These are phyloP conservation scores for Chernovozyma aurita DNA, from an alignment of 1,139 yeast species.

Conservation along the genomic window DNA sequence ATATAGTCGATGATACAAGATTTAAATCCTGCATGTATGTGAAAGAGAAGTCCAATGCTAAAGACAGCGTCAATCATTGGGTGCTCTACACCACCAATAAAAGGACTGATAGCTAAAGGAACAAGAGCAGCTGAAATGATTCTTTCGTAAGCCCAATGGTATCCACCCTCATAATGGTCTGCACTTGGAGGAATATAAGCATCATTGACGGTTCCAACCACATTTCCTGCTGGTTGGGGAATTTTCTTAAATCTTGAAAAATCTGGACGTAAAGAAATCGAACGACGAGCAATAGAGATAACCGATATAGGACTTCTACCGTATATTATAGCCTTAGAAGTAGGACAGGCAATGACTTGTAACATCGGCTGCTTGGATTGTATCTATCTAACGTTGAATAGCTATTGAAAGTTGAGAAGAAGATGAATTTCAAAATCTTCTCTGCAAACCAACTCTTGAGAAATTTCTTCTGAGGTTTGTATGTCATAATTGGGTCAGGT, in stretches of 20 bases:
- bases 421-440: no score
- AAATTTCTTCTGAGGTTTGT: no score
- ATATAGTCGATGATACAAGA: constrained; percentile 88
- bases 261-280: constrained; percentile 24
- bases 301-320: neutral
- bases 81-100: constrained; percentile 58
- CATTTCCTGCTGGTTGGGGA: constrained; percentile 65
- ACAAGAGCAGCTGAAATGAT: constrained; percentile 59
- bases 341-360: neutral
- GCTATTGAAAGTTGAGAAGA: no score
- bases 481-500: no score
- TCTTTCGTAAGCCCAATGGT: constrained; percentile 87
- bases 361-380: no score
- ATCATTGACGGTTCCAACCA: constrained; percentile 77
- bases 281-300: neutral
- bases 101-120: constrained; percentile 74
- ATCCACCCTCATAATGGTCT: constrained; percentile 68
- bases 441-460: no score
- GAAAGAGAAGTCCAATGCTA: constrained; percentile 60
- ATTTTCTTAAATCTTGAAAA: constrained; percentile 41
- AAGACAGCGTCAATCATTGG: constrained; percentile 72
- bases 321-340: neutral
- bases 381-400: no score
- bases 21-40: constrained; percentile 76
- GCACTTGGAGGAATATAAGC: constrained; percentile 64